Base-by-base conservation (phyloP, 495 filamentous ascomycete species). In the Aspergillus taichungensis region DNA sequence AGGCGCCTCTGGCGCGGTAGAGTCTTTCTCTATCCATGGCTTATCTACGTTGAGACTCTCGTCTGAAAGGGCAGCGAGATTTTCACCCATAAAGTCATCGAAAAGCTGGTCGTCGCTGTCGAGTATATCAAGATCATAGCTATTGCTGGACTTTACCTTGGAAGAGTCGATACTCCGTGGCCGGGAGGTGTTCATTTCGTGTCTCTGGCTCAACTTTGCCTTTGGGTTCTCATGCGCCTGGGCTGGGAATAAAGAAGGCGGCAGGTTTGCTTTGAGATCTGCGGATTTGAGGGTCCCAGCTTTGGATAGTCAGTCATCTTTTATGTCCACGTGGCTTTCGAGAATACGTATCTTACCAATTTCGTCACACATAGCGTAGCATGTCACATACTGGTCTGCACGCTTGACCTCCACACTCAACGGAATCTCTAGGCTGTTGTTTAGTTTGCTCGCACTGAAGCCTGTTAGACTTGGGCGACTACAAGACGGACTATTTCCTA, bases 281-380 rank as follows among this genome's bases (percentile, higher is more conserved):
- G 76, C 78, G 28, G 69, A 68, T 35, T 79, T 72, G 45, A 77
- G 61, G 0, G 94, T 96, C 3, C 91, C 94, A 50, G 91, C 82
- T 84, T 50, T 6, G n/a, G 8, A 4, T 8, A 9, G 8, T 56
- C 28, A 60, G 46, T 5, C 27, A 28, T 18, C 18, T 24, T 24
- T 24, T 24, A 1, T 24, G 18, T 24, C 18, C 18, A 24, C 18
- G 4, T 1, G 4, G 4, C 0, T 11, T 14, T 5, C 34, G 13
- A 8, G 1, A 3, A 11, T 40, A 1, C 12, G 6, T 2, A 13
- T 30, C 12, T 24, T 7, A 84, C 81, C 88, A 49, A 96, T 85
- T 33, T 88, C 85, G 61, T 96, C 91, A 52, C 92, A 96, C 64
- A 84, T 85, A 9, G 87, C 73, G 61, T 87, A 79, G 47, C 85